Conservation (phyloP, 2,329 filamentous ascomycete genomes). For the Fonsecaea nubica region DNA sequence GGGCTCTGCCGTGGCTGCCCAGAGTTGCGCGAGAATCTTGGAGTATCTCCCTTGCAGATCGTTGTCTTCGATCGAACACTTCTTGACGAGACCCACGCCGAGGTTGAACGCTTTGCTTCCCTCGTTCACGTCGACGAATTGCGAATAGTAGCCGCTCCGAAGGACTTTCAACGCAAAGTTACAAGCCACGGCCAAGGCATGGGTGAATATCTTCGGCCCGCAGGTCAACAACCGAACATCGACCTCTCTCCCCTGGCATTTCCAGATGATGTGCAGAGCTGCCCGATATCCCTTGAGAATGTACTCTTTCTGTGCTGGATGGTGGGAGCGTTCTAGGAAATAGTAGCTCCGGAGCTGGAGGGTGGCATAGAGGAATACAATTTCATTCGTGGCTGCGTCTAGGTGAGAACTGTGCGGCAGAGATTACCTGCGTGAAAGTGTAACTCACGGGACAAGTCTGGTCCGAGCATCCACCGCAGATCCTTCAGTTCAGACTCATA, state of each 20-base stretch:
- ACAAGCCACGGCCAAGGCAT: constrained; percentile 65
- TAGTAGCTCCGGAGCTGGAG: constrained; percentile 12
- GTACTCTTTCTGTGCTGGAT: neutral
- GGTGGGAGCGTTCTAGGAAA: constrained; percentile 11
- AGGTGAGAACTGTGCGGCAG: neutral
- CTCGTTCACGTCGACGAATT: constrained; percentile 10
- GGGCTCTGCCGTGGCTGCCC: constrained; percentile 54
- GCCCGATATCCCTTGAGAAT: constrained; percentile 15
- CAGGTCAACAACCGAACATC: neutral
- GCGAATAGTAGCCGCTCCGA: constrained; percentile 46
- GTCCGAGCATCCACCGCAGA: constrained; percentile 3
- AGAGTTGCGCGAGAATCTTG: constrained; percentile 69
- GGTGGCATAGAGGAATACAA: constrained; percentile 12
- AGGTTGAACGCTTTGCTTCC: constrained; percentile 19
- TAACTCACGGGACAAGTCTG: constrained; percentile 7
- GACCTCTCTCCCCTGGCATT: constrained; percentile 1
- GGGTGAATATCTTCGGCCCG: constrained; percentile 67
- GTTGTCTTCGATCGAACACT: constrained; percentile 66
- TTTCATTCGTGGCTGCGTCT: constrained; percentile 5
- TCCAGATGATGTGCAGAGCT: constrained; percentile 6
- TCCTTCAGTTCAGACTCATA: constrained; percentile 11
- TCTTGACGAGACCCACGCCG: constrained; percentile 51
- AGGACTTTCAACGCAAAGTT: constrained; percentile 65
- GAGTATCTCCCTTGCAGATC: constrained; percentile 69
- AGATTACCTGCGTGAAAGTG: neutral